A percentile compares a stretch with the other conserved stretches of the same genome.
Conservation (phyloP, 192 early-diverging fungal genomes). For the Allomyces javanicus region DNA sequence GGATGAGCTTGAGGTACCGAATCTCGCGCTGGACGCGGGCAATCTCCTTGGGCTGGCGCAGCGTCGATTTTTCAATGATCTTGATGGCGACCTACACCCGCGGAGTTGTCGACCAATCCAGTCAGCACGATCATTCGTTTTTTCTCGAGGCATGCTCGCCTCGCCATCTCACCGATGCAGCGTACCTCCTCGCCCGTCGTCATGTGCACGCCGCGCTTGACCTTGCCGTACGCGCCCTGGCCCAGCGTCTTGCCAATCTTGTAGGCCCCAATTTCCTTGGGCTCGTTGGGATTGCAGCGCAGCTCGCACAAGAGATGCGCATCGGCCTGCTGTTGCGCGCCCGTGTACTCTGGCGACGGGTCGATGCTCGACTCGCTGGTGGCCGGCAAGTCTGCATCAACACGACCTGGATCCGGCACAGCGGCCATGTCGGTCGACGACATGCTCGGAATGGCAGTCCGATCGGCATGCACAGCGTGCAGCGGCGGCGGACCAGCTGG, state of each 20-base stretch:
- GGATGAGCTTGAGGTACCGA: constrained; percentile 81
- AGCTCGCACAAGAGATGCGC: too few relatives aligned
- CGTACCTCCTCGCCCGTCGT: neutral
- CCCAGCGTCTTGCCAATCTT: constrained; percentile 89
- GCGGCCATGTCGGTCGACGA: too few relatives aligned
- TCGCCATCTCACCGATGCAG: constrained; percentile 5
- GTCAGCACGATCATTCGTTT: constrained; percentile 1
- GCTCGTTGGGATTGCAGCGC: too few relatives aligned
- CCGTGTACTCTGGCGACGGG: too few relatives aligned
- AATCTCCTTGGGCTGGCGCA: constrained; percentile 89
- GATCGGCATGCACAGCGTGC: too few relatives aligned
- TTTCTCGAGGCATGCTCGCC: constrained; percentile 1
- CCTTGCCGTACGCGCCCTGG: constrained; percentile 93
- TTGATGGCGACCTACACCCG: constrained; percentile 68
- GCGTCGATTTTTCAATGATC: constrained; percentile 79
- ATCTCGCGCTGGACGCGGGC: constrained; percentile 91
- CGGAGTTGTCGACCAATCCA: neutral
- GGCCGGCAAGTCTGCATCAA: too few relatives aligned
- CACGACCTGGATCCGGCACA: too few relatives aligned
- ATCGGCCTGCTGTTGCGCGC: too few relatives aligned
- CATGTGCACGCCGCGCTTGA: constrained; percentile 49
- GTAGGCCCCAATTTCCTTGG: constrained; percentile 64
- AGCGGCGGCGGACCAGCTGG: too few relatives aligned
- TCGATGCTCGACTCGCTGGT: too few relatives aligned
- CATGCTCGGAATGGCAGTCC: too few relatives aligned